Evolutionary conservation across 371 early-diverging fungal species (phyloP).

Genomic region (Gilbertella persicaria): DNA sequence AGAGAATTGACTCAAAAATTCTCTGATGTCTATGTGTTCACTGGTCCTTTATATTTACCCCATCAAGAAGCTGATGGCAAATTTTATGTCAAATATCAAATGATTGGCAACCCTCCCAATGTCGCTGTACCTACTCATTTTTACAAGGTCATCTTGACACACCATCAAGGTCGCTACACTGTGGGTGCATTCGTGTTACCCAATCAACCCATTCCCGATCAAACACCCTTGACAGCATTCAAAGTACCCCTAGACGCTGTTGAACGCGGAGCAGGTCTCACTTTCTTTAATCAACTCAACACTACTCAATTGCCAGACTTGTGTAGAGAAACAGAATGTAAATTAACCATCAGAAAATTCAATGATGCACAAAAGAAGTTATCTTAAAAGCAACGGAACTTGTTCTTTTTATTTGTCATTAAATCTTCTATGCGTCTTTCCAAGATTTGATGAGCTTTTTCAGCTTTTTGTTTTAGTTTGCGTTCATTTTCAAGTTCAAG

Average conservation of each 20-base stretch:
- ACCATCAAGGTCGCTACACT: constrained; percentile 51
- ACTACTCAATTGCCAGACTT: constrained; percentile 47
- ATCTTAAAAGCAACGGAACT: constrained; percentile 26
- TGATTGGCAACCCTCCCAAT: constrained; percentile 87
- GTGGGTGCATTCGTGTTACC: constrained; percentile 86
- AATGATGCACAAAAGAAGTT: constrained; percentile 44
- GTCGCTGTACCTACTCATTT: constrained; percentile 94
- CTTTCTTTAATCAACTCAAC: constrained; percentile 69
- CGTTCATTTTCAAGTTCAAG: constrained; percentile 10
- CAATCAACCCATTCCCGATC: constrained; percentile 73
- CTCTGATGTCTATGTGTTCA: constrained; percentile 75
- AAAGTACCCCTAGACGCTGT: constrained; percentile 76
- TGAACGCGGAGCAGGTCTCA: constrained; percentile 77
- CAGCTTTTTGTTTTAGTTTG: constrained; percentile 5
- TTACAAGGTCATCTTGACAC: constrained; percentile 81
- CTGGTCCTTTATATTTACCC: constrained; percentile 83
- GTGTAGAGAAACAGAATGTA: constrained; percentile 51
- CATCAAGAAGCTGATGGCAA: constrained; percentile 67
- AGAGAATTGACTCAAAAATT: constrained; percentile 65
- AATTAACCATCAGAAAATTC: constrained; percentile 46
- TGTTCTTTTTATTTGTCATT: constrained; percentile 16
- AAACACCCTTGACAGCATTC: constrained; percentile 70
- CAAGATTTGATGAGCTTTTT: constrained; percentile 9
- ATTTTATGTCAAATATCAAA: constrained; percentile 84
- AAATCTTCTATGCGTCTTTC: constrained; percentile 11